Base-by-base conservation (phyloP, 2,329 filamentous ascomycete genomes). In the Aureobasidium sp. region DNA sequence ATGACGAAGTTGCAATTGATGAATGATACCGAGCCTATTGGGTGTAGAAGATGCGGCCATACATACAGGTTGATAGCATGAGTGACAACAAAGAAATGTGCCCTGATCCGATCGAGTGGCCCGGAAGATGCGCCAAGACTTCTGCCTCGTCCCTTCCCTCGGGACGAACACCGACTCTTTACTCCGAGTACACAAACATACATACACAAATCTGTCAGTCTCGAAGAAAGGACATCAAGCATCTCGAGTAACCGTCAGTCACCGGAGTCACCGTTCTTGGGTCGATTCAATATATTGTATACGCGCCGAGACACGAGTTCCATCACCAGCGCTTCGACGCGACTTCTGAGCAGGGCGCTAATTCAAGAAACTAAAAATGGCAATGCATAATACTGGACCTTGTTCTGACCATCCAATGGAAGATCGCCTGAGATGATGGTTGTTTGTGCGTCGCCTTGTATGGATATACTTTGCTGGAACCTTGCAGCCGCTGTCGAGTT, bases 401-500 rank as follows among this genome's bases (percentile, higher is more conserved):
- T 25, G 34, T 20, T 34, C 11, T 2, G 9, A 22, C 2, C 36
- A 15, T 22, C 56, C 56, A 59, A 59, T 49, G 2, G 36, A n/a
- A 11, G 6, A n/a, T 11, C 7, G 12, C 29, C 20, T 29, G 8
- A 2, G 5, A 29, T 29, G 5, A 1, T 14, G 20, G 17, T n/a
- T 9, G 34, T 15, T 39, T 41, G 17, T 31, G 34, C 31, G 8
- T 3, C 25, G 56, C 45, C 15, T 4, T 27, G 6, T 12, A 4
- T 8, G 2, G n/a, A 12, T n/a, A 17, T 49, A 44, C 45, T 29
- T 17, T 22, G 5, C 20, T 20, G 17, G 5, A 12, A 45, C 1
- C 45, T 41, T 42, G 34, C 47, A 61, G 37, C 36, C 57, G 27
- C 57, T 52, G 52, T 61, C 47, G 57, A 61, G 36, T 42, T 9